Base-by-base conservation (phyloP, 2,329 filamentous ascomycete species). In the Celoporthe dispersa region DNA sequence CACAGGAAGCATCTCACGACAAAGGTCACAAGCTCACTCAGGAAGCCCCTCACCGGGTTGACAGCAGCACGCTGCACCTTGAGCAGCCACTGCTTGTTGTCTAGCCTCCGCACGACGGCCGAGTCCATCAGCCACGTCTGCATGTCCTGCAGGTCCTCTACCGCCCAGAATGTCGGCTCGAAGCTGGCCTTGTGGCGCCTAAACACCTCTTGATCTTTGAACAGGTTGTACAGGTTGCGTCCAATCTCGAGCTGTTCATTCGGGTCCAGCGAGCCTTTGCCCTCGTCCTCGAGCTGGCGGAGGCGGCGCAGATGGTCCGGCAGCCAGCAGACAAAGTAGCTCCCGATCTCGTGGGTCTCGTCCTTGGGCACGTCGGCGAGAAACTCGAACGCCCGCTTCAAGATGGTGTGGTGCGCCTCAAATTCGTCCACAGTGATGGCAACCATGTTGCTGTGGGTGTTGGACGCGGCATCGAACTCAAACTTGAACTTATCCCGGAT, bases 401-500 rank as follows among this genome's bases (percentile, higher is more conserved):
- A 67, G 11, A 77, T 75, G 22, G 72, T 74, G 51, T 74, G 73
- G 28, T 76, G 71, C 3, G 76, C 75, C 19, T 77, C 73, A 44
- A 76, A 74, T 31, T 75, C 75, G 41, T 75, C 74, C 33, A 75
- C 74, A 3, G 67, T 31, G n/a, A 77, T 75, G 7, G 71, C 28
- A 0, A 55, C 67, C 19, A 70, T 68, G 35, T 63, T 72, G 25
- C 60, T 66, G 22, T 73, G 69, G 19, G 64, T 60, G 11, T 66
- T 72, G 51, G 73, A 74, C n/a, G 68, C 66, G 2, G 69, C 59
- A 39, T 74, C 72, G 33, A 77, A 73, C 44, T 76, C 70, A 51
- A 77, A 77, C 19, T 69, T 73, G 67, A 76, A 76, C 25, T 75
- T 73, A 14, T 76, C 74, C 12, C 76, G 73, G 51, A 75, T 76